Evolutionary conservation across 2,329 filamentous ascomycete genomes (phyloP), one percentile per base, ranked within the genome.

Genomic region (Fusarium oxysporum): DNA sequence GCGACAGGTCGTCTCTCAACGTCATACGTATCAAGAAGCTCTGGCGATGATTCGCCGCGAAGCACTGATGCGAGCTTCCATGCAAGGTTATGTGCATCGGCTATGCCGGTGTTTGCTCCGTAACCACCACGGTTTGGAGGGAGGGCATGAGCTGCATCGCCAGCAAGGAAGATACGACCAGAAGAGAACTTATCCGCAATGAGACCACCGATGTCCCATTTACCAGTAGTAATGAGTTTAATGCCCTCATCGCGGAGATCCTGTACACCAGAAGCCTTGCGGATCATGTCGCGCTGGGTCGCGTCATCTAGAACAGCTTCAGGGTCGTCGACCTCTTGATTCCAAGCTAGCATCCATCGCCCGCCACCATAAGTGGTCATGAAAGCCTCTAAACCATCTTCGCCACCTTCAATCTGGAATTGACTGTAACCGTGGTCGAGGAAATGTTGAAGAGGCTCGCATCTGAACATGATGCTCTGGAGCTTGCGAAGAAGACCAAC

Each of bases 21-120:
- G 17, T 82, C 78, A 56, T 85, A 85, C 0, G 83, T 83, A 4
- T 80, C 76, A 17, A 85, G 72, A 2, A 85, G 58, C 1, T 45
- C 62, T 6, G 66, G 37, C 0, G 32, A 63, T 0, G 79, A 77
- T 5, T 70, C 45, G 0, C 79, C 76, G 1, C 65, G 73, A 0
- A 83, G 28, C 0, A 83, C 81, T 2, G 76, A 73, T 2, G 81
- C 80, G 0, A 85, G 63, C 70, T 85, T 85, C 84, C 83, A 85
- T 2, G 82, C 80, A 3, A 86, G 77, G 43, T 85, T 83, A 41
- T 82, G 78, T 1, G 79, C 84, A 62, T 86, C 84, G 14, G 79
- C 75, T 17, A 82, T 78, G 3, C 78, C 81, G 10, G 78, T 79
- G 66, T 82, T 83, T 23, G 78, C 75, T 0, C 81, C 81, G 4